Evolutionary conservation across 1,284 basidiomycete genomes (phyloP).

Genomic region (Inonotus hispidus): DNA sequence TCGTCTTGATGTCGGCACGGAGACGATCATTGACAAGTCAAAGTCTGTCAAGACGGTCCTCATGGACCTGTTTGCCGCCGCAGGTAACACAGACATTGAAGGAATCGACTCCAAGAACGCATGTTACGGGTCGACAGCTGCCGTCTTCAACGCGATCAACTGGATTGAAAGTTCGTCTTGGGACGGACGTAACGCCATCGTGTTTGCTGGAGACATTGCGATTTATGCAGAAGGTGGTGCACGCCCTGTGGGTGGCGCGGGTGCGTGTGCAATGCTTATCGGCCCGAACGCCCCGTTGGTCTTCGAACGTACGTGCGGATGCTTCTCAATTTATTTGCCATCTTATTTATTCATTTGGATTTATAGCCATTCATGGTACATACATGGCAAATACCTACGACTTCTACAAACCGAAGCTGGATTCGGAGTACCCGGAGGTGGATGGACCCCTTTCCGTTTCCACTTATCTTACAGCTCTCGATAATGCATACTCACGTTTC

Average conservation of each 20-base stretch:
- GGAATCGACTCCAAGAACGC: conserved; percentile 99
- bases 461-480: conserved; percentile 92
- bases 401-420: conserved; percentile 95
- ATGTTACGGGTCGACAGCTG: conserved; percentile 98
- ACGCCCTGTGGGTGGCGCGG: conserved; percentile 95
- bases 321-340: conserved; percentile 42
- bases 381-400: conserved; percentile 99
- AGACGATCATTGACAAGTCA: conserved; percentile 99
- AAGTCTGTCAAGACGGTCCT: conserved; percentile 98
- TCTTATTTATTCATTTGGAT: conserved; percentile 16
- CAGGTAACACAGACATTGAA: conserved; percentile 96
- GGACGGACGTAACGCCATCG: conserved; percentile 98
- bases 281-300: conserved; percentile 94
- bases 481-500: conserved; percentile 86
- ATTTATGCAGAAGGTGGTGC: conserved; percentile 97
- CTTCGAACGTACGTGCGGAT: conserved; percentile 82
- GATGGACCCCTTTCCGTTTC: conserved; percentile 96
- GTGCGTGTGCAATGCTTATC: conserved; percentile 91
- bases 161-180: conserved; percentile 97
- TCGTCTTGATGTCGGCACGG: conserved; percentile 96
- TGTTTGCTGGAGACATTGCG: conserved; percentile 96
- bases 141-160: conserved; percentile 95
- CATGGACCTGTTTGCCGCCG: conserved; percentile 93
- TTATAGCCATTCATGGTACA: conserved; percentile 89
- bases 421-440: conserved; percentile 93